Evolutionary conservation across 352 stramenopile genomes (phyloP), one percentile per base, ranked within the genome.

Genomic region (Phytophthora vignae): DNA sequence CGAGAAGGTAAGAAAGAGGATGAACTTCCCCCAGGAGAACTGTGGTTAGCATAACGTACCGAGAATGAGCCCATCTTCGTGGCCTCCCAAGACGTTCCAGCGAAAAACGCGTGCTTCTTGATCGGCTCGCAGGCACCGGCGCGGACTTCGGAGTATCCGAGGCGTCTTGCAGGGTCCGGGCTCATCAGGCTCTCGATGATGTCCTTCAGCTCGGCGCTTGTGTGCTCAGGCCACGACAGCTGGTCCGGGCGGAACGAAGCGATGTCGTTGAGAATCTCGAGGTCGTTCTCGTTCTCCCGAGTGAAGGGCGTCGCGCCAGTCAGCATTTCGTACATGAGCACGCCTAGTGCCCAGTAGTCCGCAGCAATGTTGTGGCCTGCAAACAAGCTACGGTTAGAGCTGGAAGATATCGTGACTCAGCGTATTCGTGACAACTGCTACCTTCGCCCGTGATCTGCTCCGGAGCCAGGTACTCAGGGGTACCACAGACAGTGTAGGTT

Each of bases 321-420:
- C 1, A 98, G 73, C 29, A 98, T 83, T 76, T 98, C 95, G 79
- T 98, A 98, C 78, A 98, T 94, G 60, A 98, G 86, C 61, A 97
- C 94, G 22, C 95, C 95, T 36, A 98, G 84, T 11, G 94, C 88
- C 95, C 95, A 98, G 74, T 98, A 98, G 68, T 98, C 95, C 4
- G 88, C 85, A 46, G 82, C 84, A 11, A 95, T 91, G 61, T 93
- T 93, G 74, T 96, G 90, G 11, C 90, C 88, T 95, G 31, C 6
- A 21, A 50, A 50, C 25, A 25, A 49, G 12, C 14, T 12, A 49
- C 1, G 1, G 42, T 49, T 6, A 49, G 42, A 49, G 5, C 15
- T 49, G 8, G 10, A 49, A 21, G 7, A 4, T 11, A 10, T 1
- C 42, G n/a, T 49, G 17, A 22, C 7, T 22, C 36, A 56, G 55